Evolutionary conservation across 1,284 basidiomycete species (phyloP).

Genomic region (Cryptococcus jaspeensis): DNA sequence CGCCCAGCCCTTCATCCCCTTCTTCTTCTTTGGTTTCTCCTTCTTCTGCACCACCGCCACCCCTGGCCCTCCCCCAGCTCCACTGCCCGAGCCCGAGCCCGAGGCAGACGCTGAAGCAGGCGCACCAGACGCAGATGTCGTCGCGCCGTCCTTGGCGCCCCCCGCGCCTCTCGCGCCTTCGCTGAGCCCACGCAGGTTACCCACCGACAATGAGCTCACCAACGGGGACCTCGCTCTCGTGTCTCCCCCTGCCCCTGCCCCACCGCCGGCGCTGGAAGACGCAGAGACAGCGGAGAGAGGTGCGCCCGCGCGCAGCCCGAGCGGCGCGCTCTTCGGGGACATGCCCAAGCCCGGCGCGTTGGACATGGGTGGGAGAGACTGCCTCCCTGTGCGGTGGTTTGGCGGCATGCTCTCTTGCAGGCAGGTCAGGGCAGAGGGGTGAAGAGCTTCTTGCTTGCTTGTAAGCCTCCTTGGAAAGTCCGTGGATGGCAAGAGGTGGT

Average conservation of each 20-base stretch:
- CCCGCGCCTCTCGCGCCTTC: not conserved
- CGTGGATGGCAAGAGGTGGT: not conserved
- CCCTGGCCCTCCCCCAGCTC: not conserved
- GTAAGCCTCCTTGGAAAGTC: too few relatives aligned
- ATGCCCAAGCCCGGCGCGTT: not conserved
- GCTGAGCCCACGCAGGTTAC: not conserved
- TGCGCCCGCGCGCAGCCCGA: not conserved
- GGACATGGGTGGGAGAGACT: slow-evolving; percentile 14
- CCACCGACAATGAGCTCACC: not conserved
- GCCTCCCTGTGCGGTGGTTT: slow-evolving; percentile 7
- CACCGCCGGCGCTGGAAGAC: not conserved
- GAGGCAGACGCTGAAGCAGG: slow-evolving; percentile 1
- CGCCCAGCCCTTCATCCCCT: slow-evolving; percentile 48
- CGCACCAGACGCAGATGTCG: not conserved
- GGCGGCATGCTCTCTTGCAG: not conserved
- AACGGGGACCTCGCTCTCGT: not conserved
- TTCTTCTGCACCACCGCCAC: slow-evolving; percentile 11
- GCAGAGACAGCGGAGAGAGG: not conserved
- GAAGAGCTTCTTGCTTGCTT: too few relatives aligned
- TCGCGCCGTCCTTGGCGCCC: not conserved
- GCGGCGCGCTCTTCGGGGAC: not conserved
- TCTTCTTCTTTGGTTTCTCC: slow-evolving; percentile 31
- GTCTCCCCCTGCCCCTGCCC: not conserved
- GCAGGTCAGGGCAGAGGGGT: too few relatives aligned
- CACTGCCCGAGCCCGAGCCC: not conserved